Conservation (phyloP, 768 basidiomycete genomes). For the Pleurotus platypus region DNA sequence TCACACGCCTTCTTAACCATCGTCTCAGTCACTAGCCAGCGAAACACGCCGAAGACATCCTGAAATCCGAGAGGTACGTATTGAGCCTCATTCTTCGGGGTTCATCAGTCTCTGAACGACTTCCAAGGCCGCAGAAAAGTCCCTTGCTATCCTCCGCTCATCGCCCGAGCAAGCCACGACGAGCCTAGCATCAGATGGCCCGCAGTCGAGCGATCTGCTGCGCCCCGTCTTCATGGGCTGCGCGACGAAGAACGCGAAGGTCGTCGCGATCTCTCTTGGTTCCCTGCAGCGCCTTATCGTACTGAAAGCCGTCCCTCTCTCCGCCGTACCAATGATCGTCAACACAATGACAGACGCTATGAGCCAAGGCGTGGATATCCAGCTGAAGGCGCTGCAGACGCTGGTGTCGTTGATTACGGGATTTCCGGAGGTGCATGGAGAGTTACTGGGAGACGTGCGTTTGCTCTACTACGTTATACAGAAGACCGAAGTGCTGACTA, state of each 20-base stretch:
- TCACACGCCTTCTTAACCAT: conserved; percentile 13
- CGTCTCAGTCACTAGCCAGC: conserved; percentile 69
- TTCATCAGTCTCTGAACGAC: conserved; percentile 13
- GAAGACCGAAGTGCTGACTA: conserved; percentile 1
- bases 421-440: conserved; percentile 78
- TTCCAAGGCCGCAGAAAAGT: conserved; percentile 79
- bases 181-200: conserved; percentile 75
- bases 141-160: conserved; percentile 73
- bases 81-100: conserved; percentile 10
- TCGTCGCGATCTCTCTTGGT: conserved; percentile 87
- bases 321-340: conserved; percentile 75
- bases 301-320: conserved; percentile 80
- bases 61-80: conserved; percentile 85
- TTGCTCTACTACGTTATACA: neutral
- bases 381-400: conserved; percentile 90
- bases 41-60: conserved; percentile 89
- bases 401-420: conserved; percentile 89
- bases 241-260: conserved; percentile 89
- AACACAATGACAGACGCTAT: conserved; percentile 84
- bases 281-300: conserved; percentile 89
- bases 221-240: conserved; percentile 93
- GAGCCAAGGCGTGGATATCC: conserved; percentile 95
- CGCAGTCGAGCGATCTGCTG: conserved; percentile 77
- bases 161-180: conserved; percentile 77
- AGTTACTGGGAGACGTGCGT: conserved; percentile 76